These are phyloP conservation scores for Drosera capensis DNA, from an alignment of 148 eudicot genomes.

Conservation along the genomic window DNA sequence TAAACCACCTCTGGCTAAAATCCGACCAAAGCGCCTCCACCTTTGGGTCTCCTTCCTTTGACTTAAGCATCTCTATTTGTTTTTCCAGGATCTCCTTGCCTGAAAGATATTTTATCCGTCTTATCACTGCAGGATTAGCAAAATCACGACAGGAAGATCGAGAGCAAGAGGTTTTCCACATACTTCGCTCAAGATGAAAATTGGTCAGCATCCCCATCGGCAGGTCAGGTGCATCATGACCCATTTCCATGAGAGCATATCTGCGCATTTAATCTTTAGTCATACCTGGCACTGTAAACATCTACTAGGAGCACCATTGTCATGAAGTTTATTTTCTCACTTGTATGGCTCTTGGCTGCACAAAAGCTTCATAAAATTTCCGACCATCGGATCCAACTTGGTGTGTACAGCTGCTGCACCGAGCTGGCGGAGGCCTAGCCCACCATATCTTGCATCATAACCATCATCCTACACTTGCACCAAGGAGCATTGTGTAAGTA, in stretches of 20 bases:
- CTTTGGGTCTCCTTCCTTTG: slow-evolving; percentile 20
- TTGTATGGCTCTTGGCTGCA: slow-evolving; percentile 76
- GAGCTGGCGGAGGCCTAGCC: slow-evolving; percentile 50
- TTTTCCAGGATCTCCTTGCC: slow-evolving; percentile 39
- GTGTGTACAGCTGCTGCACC: slow-evolving; percentile 47
- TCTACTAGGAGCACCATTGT: too few species aligned
- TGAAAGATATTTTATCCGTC: slow-evolving; percentile 6
- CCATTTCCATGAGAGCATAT: slow-evolving; percentile 87
- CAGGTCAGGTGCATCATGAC: slow-evolving; percentile 46
- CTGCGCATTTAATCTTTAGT: slow-evolving; percentile 9
- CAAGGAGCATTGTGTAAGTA: neutral
- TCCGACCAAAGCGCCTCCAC: slow-evolving; percentile 63
- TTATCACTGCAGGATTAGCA: neutral
- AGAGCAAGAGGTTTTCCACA: slow-evolving; percentile 4
- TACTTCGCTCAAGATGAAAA: slow-evolving; percentile 58
- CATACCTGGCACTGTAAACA: neutral
- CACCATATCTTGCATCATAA: slow-evolving; percentile 63
- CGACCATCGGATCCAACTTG: slow-evolving; percentile 50
- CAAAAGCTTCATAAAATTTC: slow-evolving; percentile 59
- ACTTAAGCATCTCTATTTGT: slow-evolving; percentile 32
- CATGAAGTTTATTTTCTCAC: too few species aligned
- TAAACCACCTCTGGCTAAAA: slow-evolving; percentile 75
- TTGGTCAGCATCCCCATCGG: slow-evolving; percentile 77
- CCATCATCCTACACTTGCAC: slow-evolving; percentile 42
- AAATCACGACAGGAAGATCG: neutral